Base-by-base conservation (phyloP, 1,284 basidiomycete genomes). In the Gymnopus androsaceus region DNA sequence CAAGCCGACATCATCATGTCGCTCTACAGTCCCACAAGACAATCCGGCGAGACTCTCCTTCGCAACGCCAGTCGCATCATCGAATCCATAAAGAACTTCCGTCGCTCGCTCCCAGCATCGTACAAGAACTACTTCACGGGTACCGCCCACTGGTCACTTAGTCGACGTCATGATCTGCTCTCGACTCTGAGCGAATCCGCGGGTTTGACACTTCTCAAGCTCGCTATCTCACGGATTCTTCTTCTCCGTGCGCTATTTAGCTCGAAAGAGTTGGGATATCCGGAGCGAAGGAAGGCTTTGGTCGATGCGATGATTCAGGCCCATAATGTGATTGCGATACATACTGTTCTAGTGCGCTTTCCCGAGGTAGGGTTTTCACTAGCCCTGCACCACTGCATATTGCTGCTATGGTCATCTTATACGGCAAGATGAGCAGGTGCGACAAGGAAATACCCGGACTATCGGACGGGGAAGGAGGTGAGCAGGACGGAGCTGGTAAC, bases 1-100 rank as follows among this genome's bases (percentile, higher is more conserved):
- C 90, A 92, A 60, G 90, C 89, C 2, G 90, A 92, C 61, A 90
- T 92, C 58, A 88, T 92, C 72, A 90, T 88, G 65, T 88, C 87
- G 3, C 76, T 92, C 14, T 92, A 92, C 67, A 79, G 83, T 3
- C 89, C 90, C 0, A 83, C 83, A 14, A 78, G 78, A 41, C 85
- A 87, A 67, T 79, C 77, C 25, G 80, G 78, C 0, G 87, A 90
- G 60, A 74, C 80, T 5, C 82, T 90, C 61, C 84, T 91, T 78
- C 80, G 83, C 37, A 84, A 89, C 63, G 88, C 89, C 17, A 85
- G 79, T 21, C 78, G 89, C 46, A 90, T 92, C 55, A 86, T 89
- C 61, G 87, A 85, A 70, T 82, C 81, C 61, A 84, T 92, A 77
- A 72, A 77, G 30, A 82, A 85, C 57, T 88, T 89, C 66, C 74